Evolutionary conservation across 352 stramenopile species (phyloP).

Genomic region (Globisporangium apiculatum): DNA sequence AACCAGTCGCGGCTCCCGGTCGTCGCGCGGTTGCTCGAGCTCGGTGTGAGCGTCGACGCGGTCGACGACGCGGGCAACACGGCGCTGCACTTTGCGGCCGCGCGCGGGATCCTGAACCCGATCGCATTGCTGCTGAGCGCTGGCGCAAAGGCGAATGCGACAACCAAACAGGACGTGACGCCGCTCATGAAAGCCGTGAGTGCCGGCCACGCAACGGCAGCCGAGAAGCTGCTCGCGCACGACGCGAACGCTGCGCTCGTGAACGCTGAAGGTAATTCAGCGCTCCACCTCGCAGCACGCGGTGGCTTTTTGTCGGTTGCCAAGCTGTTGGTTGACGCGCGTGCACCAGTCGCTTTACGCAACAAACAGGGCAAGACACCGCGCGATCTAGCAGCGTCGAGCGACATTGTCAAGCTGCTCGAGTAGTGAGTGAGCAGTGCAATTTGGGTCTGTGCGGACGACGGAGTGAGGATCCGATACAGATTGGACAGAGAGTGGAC

Average conservation of each 20-base stretch:
- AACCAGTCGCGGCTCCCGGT: constrained; percentile 68
- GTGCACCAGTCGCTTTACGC: constrained; percentile 28
- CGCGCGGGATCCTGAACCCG: constrained; percentile 81
- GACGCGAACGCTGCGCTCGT: constrained; percentile 54
- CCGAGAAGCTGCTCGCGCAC: constrained; percentile 86
- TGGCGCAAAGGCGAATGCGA: constrained; percentile 70
- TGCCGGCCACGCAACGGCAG: constrained; percentile 67
- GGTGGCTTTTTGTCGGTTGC: constrained; percentile 76
- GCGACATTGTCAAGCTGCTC: constrained; percentile 58
- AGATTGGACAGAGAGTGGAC: background rate
- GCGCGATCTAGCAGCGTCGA: constrained; percentile 55
- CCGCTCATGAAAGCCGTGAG: constrained; percentile 83
- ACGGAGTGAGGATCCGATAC: background rate
- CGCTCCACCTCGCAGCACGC: constrained; percentile 74
- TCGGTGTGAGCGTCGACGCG: constrained; percentile 64
- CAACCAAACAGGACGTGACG: constrained; percentile 71
- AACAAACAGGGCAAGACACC: constrained; percentile 82
- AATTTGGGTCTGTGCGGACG: background rate
- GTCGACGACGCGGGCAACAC: constrained; percentile 86
- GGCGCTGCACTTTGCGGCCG: constrained; percentile 74
- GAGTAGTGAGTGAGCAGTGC: constrained; percentile 16
- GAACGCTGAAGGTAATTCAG: constrained; percentile 79
- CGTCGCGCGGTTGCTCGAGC: constrained; percentile 60
- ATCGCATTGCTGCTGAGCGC: constrained; percentile 68
- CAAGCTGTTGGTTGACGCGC: constrained; percentile 50